phyloP scores from a whole-genome alignment of 495 filamentous ascomycete genomes.

The Neurospora sublineolata region DNA sequence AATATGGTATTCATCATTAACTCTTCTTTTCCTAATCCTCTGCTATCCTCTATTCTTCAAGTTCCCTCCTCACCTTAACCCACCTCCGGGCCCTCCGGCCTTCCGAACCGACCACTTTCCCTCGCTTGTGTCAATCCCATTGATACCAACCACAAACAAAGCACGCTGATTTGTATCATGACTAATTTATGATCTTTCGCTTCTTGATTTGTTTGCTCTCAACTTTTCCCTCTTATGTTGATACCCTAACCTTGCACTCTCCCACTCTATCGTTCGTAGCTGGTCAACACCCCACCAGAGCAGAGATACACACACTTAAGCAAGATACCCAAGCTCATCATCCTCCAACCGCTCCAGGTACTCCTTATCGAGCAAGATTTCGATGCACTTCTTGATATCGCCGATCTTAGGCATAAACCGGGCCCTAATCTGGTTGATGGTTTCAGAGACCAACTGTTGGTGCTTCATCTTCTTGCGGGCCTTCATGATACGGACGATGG shows the following conservation, averaged over 20 bases:
- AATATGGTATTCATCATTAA: neutral
- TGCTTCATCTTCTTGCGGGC: slow-evolving; percentile 98
- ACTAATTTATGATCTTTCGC: neutral
- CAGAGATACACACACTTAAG: slow-evolving; percentile 31
- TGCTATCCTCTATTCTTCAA: neutral
- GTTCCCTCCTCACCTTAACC: neutral
- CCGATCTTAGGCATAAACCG: slow-evolving; percentile 86
- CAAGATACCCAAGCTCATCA: slow-evolving; percentile 87
- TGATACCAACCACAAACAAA: neutral
- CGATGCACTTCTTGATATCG: slow-evolving; percentile 99
- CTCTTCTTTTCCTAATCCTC: neutral
- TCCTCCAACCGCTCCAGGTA: slow-evolving; percentile 92
- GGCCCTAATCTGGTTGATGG: slow-evolving; percentile 85
- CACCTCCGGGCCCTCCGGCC: too few relatives aligned
- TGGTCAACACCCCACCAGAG: neutral
- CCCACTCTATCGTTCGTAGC: neutral
- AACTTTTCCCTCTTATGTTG: neutral
- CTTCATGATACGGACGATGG: slow-evolving; percentile 99
- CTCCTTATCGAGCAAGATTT: slow-evolving; percentile 97
- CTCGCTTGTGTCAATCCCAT: neutral
- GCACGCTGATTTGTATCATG: neutral
- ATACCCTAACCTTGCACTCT: neutral
- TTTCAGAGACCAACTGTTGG: slow-evolving; percentile 80
- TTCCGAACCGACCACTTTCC: neutral
- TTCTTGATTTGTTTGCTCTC: neutral